Evolutionary conservation across 2,329 filamentous ascomycete species (phyloP).

Genomic region (Herpomyces periplanetae): DNA sequence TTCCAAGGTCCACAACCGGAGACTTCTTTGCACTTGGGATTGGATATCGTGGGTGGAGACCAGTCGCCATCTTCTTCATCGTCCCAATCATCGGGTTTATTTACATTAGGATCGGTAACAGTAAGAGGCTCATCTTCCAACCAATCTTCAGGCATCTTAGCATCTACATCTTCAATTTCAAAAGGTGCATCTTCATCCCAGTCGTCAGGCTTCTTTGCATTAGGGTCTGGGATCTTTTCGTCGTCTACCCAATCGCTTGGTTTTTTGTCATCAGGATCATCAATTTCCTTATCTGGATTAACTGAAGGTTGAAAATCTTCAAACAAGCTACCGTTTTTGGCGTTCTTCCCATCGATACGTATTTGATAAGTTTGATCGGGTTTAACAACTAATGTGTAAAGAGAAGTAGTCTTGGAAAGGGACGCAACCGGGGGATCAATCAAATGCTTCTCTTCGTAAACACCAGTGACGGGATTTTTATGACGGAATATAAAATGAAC

Average conservation of each 20-base stretch:
- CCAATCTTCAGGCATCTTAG: slow-evolving; percentile 75
- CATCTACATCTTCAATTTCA: slow-evolving; percentile 77
- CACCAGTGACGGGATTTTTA: slow-evolving; percentile 99
- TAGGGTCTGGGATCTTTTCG: slow-evolving; percentile 55
- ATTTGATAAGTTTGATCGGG: slow-evolving; percentile 85
- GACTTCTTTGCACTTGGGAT: slow-evolving; percentile 74
- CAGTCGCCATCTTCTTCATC: slow-evolving; percentile 98
- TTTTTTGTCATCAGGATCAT: slow-evolving; percentile 72
- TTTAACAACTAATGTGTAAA: slow-evolving; percentile 87
- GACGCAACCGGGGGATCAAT: slow-evolving; percentile 41
- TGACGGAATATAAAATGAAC: slow-evolving; percentile 93
- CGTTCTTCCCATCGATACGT: slow-evolving; percentile 52
- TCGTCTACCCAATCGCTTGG: slow-evolving; percentile 85
- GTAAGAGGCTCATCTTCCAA: slow-evolving; percentile 50
- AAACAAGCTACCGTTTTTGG: slow-evolving; percentile 59
- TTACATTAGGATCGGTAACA: slow-evolving; percentile 60
- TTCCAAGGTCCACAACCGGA: slow-evolving; percentile 83
- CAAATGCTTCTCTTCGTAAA: slow-evolving; percentile 99
- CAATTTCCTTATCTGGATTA: slow-evolving; percentile 78
- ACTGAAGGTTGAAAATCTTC: slow-evolving; percentile 79
- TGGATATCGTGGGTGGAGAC: slow-evolving; percentile 53
- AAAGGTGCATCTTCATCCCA: slow-evolving; percentile 96
- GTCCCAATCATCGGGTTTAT: slow-evolving; percentile 97
- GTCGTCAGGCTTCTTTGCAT: slow-evolving; percentile 80
- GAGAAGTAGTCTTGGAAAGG: slow-evolving; percentile 60